These are phyloP conservation scores for Mortierella sp. DNA, from an alignment of 371 early-diverging fungal genomes.

Conservation along the genomic window DNA sequence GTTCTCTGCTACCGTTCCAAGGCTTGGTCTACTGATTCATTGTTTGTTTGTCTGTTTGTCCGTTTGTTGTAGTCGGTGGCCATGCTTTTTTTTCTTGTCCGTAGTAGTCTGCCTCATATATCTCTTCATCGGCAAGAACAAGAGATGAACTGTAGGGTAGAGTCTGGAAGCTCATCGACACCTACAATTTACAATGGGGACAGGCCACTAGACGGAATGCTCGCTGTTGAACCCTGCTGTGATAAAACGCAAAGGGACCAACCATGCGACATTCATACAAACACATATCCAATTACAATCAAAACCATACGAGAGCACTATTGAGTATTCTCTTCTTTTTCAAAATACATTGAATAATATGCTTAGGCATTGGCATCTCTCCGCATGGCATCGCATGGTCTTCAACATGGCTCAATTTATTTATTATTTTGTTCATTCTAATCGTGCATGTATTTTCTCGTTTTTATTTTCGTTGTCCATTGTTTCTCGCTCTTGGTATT, in stretches of 20 bases:
- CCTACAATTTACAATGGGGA: too few relatives aligned
- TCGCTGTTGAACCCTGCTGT: not conserved
- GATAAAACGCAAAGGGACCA: not conserved
- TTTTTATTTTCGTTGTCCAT: not conserved
- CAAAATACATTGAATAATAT: not conserved
- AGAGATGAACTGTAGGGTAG: not conserved
- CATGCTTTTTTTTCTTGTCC: not conserved
- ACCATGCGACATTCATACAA: constrained; percentile 8
- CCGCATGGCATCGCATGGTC: constrained; percentile 9
- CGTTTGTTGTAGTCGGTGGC: not conserved
- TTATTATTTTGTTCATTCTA: not conserved
- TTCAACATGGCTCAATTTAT: not conserved
- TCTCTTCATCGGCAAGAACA: not conserved
- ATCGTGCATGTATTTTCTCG: not conserved
- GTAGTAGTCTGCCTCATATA: not conserved
- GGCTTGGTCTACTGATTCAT: too few relatives aligned
- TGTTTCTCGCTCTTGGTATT: not conserved
- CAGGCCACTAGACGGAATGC: not conserved
- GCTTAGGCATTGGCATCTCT: not conserved
- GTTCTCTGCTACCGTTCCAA: too few relatives aligned
- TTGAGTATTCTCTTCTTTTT: not conserved
- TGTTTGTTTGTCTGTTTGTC: not conserved
- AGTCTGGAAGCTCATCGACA: not conserved
- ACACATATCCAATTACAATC: not conserved
- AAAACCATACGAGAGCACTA: not conserved